Percentiles rank a stretch among this genome's conserved stretches.
Evolutionary conservation across 345 rosid genomes (phyloP).

Genomic region (Arabis alpina): DNA sequence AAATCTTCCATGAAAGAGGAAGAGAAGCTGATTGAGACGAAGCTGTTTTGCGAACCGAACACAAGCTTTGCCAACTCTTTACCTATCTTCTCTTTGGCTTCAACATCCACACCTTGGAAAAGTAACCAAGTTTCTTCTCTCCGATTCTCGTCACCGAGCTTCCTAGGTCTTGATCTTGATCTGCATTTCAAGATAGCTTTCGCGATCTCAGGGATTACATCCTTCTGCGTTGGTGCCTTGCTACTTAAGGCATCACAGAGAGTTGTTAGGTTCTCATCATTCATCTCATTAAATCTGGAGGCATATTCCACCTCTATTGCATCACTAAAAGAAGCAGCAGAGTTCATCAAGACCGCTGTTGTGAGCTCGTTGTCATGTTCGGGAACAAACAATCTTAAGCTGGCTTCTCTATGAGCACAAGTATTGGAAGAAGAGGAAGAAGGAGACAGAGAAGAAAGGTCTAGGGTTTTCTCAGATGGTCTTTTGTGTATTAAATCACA

Average conservation of each 20-base stretch:
- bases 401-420: constrained; percentile 34
- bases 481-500: constrained; percentile 53
- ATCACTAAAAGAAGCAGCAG: constrained; percentile 58
- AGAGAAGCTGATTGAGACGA: constrained; percentile 55
- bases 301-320: constrained; percentile 51
- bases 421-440: constrained; percentile 56
- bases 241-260: constrained; percentile 63
- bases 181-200: constrained; percentile 67
- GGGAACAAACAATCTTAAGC: constrained; percentile 48
- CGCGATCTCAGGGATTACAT: constrained; percentile 58
- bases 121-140: constrained; percentile 79
- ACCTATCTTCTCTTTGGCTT: constrained; percentile 69
- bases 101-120: constrained; percentile 65
- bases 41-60: constrained; percentile 52
- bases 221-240: constrained; percentile 65
- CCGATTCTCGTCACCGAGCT: constrained; percentile 28
- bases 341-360: constrained; percentile 45
- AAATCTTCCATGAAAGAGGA: constrained; percentile 52
- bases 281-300: constrained; percentile 58
- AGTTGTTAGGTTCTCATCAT: constrained; percentile 49
- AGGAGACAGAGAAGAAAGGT: constrained; percentile 60
- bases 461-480: constrained; percentile 50
- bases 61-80: constrained; percentile 67
- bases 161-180: constrained; percentile 57
- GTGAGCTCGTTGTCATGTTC: constrained; percentile 38